Conservation (phyloP, 177 flowering plant species). For the Vitis hybrid region DNA sequence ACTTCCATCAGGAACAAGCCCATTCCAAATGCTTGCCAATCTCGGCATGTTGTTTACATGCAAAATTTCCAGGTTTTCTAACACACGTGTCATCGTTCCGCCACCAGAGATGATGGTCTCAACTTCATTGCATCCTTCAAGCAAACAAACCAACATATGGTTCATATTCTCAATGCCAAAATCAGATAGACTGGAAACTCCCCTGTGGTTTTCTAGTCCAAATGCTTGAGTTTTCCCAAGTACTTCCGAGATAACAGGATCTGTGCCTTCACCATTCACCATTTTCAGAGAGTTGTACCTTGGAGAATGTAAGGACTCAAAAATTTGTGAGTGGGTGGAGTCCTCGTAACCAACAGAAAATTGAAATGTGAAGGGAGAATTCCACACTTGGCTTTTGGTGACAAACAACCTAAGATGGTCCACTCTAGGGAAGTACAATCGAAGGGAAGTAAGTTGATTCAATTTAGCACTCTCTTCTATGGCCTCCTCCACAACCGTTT, state of each 20-base stretch:
- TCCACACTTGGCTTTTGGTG: neutral
- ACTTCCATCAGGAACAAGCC: neutral
- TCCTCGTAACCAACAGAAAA: constrained; percentile 12
- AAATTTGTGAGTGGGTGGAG: neutral
- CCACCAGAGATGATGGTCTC: neutral
- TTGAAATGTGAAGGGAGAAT: neutral
- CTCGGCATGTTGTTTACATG: constrained; percentile 2
- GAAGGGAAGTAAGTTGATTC: constrained; percentile 3
- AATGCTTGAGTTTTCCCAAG: constrained; percentile 10
- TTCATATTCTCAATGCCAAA: constrained; percentile 3
- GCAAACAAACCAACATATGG: constrained; percentile 3
- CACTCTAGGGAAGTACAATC: constrained; percentile 12
- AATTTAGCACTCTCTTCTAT: constrained; percentile 10
- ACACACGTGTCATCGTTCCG: neutral
- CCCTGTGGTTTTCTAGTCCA: constrained; percentile 14
- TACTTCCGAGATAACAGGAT: constrained; percentile 3
- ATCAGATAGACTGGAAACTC: constrained; percentile 6
- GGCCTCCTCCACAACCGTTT: no score
- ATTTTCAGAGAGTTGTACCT: constrained; percentile 1
- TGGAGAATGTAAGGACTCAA: neutral
- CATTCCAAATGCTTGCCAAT: constrained; percentile 12
- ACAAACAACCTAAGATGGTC: constrained; percentile 6
- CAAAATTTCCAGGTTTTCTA: constrained; percentile 6
- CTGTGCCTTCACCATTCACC: constrained; percentile 1
- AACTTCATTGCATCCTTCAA: constrained; percentile 15